phyloP scores from a whole-genome alignment of 2,329 filamentous ascomycete genomes.

The Fusarium pilosicola region DNA sequence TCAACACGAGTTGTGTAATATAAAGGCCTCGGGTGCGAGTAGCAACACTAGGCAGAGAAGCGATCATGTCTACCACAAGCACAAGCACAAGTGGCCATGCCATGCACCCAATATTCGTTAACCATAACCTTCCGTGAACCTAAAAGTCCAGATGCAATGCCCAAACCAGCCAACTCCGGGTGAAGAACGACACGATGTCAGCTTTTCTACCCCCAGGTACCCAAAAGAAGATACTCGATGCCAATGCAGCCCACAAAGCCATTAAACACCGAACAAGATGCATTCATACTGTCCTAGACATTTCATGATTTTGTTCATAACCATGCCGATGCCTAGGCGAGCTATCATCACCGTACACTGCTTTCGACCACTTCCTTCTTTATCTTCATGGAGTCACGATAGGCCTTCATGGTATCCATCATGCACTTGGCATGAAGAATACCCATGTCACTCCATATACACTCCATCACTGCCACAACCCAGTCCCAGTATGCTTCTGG shows the following conservation, averaged over 20 bases:
- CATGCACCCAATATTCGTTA: neutral
- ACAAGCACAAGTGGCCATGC: neutral
- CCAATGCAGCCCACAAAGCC: neutral
- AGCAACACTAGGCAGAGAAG: neutral
- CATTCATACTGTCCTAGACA: conserved; percentile 1
- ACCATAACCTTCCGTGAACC: neutral
- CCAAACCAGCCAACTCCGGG: conserved; percentile 7
- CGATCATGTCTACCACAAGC: neutral
- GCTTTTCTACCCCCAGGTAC: neutral
- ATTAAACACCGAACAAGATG: conserved; percentile 20
- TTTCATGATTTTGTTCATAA: neutral
- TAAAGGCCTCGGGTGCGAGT: neutral
- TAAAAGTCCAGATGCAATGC: neutral
- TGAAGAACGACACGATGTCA: neutral
- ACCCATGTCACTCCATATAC: conserved; percentile 62
- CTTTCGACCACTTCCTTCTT: conserved; percentile 18
- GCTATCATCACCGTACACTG: neutral
- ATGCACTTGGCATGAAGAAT: conserved; percentile 61
- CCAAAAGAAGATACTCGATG: neutral
- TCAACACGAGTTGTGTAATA: neutral
- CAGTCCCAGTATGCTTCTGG: conserved; percentile 56
- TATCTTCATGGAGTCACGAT: conserved; percentile 28
- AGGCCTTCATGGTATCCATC: conserved; percentile 53
- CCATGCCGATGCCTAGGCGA: neutral
- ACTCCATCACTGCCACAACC: conserved; percentile 57